Conservation (phyloP, 805 yeast genomes). For the Yamadazyma takamatsuzukensis region DNA sequence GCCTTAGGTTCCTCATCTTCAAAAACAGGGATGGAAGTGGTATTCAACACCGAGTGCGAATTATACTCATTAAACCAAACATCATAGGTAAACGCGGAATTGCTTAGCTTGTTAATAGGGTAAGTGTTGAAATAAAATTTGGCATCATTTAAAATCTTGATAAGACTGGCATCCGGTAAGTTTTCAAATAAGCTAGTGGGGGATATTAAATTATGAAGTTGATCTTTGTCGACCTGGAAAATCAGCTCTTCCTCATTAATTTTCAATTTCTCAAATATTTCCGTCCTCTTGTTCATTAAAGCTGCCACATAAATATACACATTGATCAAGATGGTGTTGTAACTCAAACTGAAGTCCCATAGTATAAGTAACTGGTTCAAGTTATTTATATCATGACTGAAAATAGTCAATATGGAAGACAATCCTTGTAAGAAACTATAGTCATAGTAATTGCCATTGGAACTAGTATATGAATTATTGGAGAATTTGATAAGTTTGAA, state of each 20-base stretch:
- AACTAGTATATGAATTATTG: slow-evolving; percentile 47
- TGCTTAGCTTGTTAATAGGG: slow-evolving; percentile 20
- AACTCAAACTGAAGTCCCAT: slow-evolving; percentile 66
- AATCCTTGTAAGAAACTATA: slow-evolving; percentile 57
- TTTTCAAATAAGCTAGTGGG: slow-evolving; percentile 26
- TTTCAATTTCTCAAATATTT: slow-evolving; percentile 29
- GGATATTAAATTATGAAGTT: slow-evolving; percentile 32
- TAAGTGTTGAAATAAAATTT: slow-evolving; percentile 20
- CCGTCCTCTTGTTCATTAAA: slow-evolving; percentile 42
- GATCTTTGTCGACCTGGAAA: slow-evolving; percentile 25
- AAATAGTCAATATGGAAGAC: slow-evolving; percentile 71
- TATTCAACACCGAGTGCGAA: slow-evolving; percentile 27
- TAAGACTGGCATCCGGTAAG: slow-evolving; percentile 24
- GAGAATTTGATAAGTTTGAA: slow-evolving; percentile 41
- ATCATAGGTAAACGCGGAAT: slow-evolving; percentile 19
- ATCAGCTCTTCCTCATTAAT: slow-evolving; percentile 11
- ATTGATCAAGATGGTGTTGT: slow-evolving; percentile 50
- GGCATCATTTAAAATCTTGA: slow-evolving; percentile 23
- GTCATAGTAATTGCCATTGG: slow-evolving; percentile 69
- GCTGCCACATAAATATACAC: slow-evolving; percentile 62
- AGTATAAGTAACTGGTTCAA: slow-evolving; percentile 49
- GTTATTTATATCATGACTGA: slow-evolving; percentile 48
- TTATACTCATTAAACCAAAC: slow-evolving; percentile 36
- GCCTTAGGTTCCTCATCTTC: slow-evolving; percentile 2
- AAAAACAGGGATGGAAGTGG: slow-evolving; percentile 21